Evolutionary conservation across 1,139 yeast species (phyloP).

Genomic region (Geotrichum phurueaensis): DNA sequence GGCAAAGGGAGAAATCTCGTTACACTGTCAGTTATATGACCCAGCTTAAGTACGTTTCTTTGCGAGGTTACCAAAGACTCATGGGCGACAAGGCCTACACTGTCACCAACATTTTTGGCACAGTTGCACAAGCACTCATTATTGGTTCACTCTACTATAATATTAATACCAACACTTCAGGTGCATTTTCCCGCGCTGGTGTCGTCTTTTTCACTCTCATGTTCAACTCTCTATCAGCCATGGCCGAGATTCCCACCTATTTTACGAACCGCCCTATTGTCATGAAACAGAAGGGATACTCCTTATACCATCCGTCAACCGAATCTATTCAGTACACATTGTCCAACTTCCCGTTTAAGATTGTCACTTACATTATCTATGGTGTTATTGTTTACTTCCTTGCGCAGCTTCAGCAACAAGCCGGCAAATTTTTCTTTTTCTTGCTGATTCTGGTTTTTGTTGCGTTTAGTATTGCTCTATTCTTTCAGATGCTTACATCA

Average conservation of each 20-base stretch:
- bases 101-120: slow-evolving; percentile 45
- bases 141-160: slow-evolving; percentile 53
- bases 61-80: slow-evolving; percentile 51
- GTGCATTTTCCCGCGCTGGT: slow-evolving; percentile 55
- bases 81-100: slow-evolving; percentile 52
- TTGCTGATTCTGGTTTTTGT: slow-evolving; percentile 45
- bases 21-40: slow-evolving; percentile 43
- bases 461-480: slow-evolving; percentile 48
- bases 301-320: slow-evolving; percentile 62
- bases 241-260: slow-evolving; percentile 52
- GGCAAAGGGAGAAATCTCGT: slow-evolving; percentile 42
- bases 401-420: slow-evolving; percentile 48
- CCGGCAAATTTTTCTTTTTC: slow-evolving; percentile 61
- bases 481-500: slow-evolving; percentile 58
- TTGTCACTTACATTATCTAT: slow-evolving; percentile 43
- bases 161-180: slow-evolving; percentile 43
- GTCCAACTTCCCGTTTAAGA: slow-evolving; percentile 54
- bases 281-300: slow-evolving; percentile 56
- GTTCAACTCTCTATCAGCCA: slow-evolving; percentile 51
- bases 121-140: slow-evolving; percentile 48
- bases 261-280: slow-evolving; percentile 55
- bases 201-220: slow-evolving; percentile 52
- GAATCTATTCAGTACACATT: slow-evolving; percentile 56
- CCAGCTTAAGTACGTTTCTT: slow-evolving; percentile 43
- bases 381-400: slow-evolving; percentile 51